Evolutionary conservation across 768 basidiomycete species (phyloP).

Genomic region (Podaxis mareebaensis): DNA sequence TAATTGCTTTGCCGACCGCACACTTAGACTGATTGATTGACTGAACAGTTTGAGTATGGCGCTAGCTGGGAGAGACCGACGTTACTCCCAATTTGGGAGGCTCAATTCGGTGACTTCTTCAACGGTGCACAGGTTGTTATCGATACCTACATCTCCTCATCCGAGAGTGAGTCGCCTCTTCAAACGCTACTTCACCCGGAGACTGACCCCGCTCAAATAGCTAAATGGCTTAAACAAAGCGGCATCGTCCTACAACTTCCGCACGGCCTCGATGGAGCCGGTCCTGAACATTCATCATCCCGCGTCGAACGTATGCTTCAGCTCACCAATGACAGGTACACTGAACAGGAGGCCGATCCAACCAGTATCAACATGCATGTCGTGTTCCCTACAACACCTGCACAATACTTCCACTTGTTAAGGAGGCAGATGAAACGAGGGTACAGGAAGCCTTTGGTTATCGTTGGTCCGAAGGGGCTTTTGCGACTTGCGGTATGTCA

Average conservation of each 20-base stretch:
- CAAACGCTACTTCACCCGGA: neutral
- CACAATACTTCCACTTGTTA: conserved; percentile 93
- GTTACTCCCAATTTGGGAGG: conserved; percentile 88
- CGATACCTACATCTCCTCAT: conserved; percentile 84
- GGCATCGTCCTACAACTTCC: conserved; percentile 84
- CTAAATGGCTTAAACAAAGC: conserved; percentile 93
- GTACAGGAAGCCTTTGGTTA: conserved; percentile 83
- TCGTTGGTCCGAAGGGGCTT: conserved; percentile 84
- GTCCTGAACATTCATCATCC: conserved; percentile 90
- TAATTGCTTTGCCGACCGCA: conserved; percentile 10
- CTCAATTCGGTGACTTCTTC: conserved; percentile 95
- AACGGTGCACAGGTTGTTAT: conserved; percentile 91
- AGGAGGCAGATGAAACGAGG: conserved; percentile 83
- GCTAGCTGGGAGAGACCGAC: conserved; percentile 86
- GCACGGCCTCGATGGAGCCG: conserved; percentile 90
- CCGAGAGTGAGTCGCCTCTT: conserved; percentile 64
- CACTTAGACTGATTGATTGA: conserved; percentile 4
- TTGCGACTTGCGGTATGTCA: conserved; percentile 69
- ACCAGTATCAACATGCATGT: conserved; percentile 82
- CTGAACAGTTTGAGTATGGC: conserved; percentile 82
- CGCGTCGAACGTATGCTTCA: conserved; percentile 91
- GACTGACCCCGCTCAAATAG: conserved; percentile 35
- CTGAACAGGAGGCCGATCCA: conserved; percentile 29
- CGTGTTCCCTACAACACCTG: conserved; percentile 83
- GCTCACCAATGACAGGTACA: conserved; percentile 76